Percentiles rank a stretch among this genome's conserved stretches.
Evolutionary conservation across 2,329 filamentous ascomycete genomes (phyloP).

Genomic region (Colletotrichum sansevieriae): DNA sequence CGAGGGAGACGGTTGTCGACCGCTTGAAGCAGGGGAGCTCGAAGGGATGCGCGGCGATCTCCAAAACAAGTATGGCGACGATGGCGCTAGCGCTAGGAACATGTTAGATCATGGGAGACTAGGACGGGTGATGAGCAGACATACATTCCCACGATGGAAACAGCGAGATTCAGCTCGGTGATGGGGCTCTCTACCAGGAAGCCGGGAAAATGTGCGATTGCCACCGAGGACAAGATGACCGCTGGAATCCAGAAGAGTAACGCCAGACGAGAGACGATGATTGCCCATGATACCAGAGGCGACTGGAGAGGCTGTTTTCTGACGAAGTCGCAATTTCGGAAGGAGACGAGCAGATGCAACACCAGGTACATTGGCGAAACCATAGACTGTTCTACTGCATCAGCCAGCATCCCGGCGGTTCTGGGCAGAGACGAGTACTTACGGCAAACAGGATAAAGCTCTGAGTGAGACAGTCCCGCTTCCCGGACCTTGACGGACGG

Average conservation of each 20-base stretch:
- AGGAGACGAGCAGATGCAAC: conserved; percentile 49
- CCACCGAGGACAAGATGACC: conserved; percentile 45
- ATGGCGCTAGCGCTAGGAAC: conserved; percentile 6
- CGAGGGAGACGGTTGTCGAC: conserved; percentile 21
- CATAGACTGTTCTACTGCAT: conserved; percentile 44
- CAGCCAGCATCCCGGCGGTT: conserved; percentile 1
- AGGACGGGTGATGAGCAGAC: not conserved
- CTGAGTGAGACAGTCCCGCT: conserved; percentile 40
- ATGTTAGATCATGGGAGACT: not conserved
- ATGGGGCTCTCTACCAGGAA: conserved; percentile 44
- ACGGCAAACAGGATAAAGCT: conserved; percentile 43
- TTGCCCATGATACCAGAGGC: conserved; percentile 49
- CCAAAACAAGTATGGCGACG: conserved; percentile 43
- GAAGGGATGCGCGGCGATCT: conserved; percentile 44
- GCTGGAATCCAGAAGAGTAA: conserved; percentile 48
- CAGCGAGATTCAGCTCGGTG: conserved; percentile 44
- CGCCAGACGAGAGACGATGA: conserved; percentile 47
- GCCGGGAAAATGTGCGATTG: conserved; percentile 43
- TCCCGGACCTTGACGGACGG: conserved; percentile 25
- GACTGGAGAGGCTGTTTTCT: conserved; percentile 45
- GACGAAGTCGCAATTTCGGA: conserved; percentile 43
- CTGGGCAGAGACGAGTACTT: not conserved
- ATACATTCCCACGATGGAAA: conserved; percentile 46
- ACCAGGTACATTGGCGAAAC: conserved; percentile 49
- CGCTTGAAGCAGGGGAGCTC: conserved; percentile 44